Conservation (phyloP, 2,329 filamentous ascomycete species). For the Clarireedia paspali region DNA sequence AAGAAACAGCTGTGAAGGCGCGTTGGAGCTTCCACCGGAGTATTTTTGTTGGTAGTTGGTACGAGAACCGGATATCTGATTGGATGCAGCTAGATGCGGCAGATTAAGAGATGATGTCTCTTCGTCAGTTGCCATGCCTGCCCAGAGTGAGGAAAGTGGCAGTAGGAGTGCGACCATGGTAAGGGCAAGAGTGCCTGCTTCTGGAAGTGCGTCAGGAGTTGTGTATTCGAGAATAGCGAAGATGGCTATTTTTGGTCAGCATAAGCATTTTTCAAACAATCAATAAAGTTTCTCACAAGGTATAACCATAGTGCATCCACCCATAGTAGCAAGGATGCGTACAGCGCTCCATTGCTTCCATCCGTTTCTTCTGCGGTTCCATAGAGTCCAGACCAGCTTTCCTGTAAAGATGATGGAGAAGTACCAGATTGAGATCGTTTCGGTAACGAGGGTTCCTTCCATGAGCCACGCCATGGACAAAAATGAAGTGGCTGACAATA, state of each 20-base stretch:
- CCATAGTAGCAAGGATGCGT: slow-evolving; percentile 61
- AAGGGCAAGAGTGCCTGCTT: slow-evolving; percentile 46
- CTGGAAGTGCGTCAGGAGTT: slow-evolving; percentile 34
- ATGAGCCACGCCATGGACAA: slow-evolving; percentile 33
- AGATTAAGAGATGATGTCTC: slow-evolving; percentile 16
- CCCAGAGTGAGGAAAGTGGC: slow-evolving; percentile 61
- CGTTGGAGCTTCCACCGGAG: slow-evolving; percentile 10
- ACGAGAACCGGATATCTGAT: background rate
- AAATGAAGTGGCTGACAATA: slow-evolving; percentile 22
- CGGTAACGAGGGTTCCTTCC: slow-evolving; percentile 40
- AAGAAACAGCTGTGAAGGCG: slow-evolving; percentile 3
- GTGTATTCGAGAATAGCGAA: slow-evolving; percentile 52
- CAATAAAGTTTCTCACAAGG: slow-evolving; percentile 42
- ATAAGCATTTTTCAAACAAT: background rate
- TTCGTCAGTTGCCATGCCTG: slow-evolving; percentile 29
- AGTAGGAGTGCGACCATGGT: slow-evolving; percentile 55
- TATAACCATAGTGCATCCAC: slow-evolving; percentile 57
- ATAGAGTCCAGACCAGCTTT: slow-evolving; percentile 52
- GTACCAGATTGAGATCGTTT: slow-evolving; percentile 50
- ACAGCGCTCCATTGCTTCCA: slow-evolving; percentile 55
- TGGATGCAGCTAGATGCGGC: slow-evolving; percentile 3
- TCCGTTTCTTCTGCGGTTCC: slow-evolving; percentile 46
- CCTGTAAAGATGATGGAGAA: slow-evolving; percentile 54
- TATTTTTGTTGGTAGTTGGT: slow-evolving; percentile 8
- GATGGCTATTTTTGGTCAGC: slow-evolving; percentile 38